Evolutionary conservation across 371 early-diverging fungal genomes (phyloP), one percentile per base, ranked within the genome.

Genomic region (Neoconidiobolus thromboides): DNA sequence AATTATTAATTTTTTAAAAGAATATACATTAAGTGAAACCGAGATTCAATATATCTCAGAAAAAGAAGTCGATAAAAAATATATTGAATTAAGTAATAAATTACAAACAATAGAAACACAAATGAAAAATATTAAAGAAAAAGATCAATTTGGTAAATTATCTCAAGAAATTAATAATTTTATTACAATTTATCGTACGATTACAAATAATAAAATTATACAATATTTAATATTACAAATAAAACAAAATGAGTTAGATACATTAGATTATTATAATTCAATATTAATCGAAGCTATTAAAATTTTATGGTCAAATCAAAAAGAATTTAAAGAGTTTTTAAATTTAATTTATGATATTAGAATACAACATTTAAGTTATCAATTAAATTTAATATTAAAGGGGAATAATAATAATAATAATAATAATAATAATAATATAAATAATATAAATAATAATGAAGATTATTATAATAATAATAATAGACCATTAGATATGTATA

Each of bases 401-500:
- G 70, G 81, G 26, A 26, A 26, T 26, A 26, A 26, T 26, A 26
- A 26, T 26, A 26, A 26, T 26, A 26, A 26, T 26, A 26, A 26
- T 26, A 26, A 26, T 26, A 26, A 26, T 26, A 26, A 26, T 26
- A 26, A 26, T 26, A 26, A 26, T 26, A 26, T 26, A 26, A 26
- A 26, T 26, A 26, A 26, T 26, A 26, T 26, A 26, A 26, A 26
- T 26, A 26, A 26, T 26, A 26, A 26, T 44, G 93, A 93, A n/a
- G 90, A 88, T 0, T 88, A 85, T 6, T 55, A 3, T 3, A 78
- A 80, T 41, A 90, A 91, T 1, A 75, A 80, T 7, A 87, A 92
- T 10, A 70, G 90, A 40, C 93, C 96, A 0, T 91, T 93, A 55
- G 96, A 96, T 64, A 63, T 90, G 2, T 89, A 90, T 65, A 91